Evolutionary conservation across 805 yeast species (phyloP), one percentile per base, ranked within the genome.

Genomic region (Saccharomyces eubayanus): DNA sequence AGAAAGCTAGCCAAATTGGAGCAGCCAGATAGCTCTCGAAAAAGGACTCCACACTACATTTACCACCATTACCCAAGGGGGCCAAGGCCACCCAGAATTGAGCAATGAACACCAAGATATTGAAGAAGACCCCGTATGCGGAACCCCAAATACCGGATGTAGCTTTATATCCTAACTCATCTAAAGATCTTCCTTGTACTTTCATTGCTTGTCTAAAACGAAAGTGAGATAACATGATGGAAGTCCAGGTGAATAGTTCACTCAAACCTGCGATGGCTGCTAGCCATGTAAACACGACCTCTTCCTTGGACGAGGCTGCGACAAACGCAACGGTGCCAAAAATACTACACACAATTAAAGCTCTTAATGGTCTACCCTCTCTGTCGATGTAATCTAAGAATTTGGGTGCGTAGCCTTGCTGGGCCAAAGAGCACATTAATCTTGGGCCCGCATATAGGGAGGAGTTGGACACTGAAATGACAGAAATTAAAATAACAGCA

Each of bases 391-490:
- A 79, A 50, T 77, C 79, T 59, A 78, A 63, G 62, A 55, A 64
- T 56, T 69, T 68, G 61, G 91, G 91, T 49, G 83, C 86, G 62
- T 80, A 78, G 9, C 88, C 87, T 69, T 84, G 87, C 55, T 81
- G 83, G 16, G 89, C 84, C 62, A 86, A 72, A 24, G 88, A 79
- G 51, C 81, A 82, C 52, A 86, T 64, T 9, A 89, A 76, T 75
- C 92, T 79, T 50, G 90, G 84, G 56, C 84, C 79, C n/a, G 85
- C 87, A 66, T 77, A 86, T 46, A 85, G 80, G 1, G 90, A 81
- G 27, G 89, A 81, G 73, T 85, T 86, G 60, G 89, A 90, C 51
- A 85, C 91, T 6, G 90, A 85, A 53, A 84, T 69, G 28, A 86
- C 89, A 3, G 91, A 83, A 54, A 85, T 69, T 72, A 86, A 73